Percentiles rank a stretch among this genome's conserved stretches.
These are phyloP conservation scores for Cucurbita ficifolia DNA, from an alignment of 306 rosid species.

Conservation along the genomic window DNA sequence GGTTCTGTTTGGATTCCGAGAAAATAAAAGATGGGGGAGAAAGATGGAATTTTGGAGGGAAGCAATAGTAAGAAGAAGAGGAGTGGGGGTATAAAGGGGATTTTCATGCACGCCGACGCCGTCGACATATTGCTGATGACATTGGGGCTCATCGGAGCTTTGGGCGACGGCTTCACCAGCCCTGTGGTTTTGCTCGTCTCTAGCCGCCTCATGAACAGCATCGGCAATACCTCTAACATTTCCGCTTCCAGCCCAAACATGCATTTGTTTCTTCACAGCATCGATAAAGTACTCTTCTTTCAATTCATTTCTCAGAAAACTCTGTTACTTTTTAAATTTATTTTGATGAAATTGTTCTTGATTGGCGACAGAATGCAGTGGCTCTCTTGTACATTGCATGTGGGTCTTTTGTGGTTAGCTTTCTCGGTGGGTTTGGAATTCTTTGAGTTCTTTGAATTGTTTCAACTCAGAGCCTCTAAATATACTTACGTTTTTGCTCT, in stretches of 20 bases:
- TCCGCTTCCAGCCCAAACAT: too few relatives aligned
- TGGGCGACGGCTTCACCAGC: constrained; percentile 53
- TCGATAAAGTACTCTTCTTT: too few relatives aligned
- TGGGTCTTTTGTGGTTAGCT: constrained; percentile 52
- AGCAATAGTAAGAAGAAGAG: constrained; percentile 9
- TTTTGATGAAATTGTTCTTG: not conserved
- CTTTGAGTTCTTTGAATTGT: too few relatives aligned
- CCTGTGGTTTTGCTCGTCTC: constrained; percentile 35
- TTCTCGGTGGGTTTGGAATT: constrained; percentile 49
- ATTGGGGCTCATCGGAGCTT: constrained; percentile 47
- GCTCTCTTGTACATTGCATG: constrained; percentile 51
- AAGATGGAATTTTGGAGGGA: not conserved
- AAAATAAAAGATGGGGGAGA: not conserved
- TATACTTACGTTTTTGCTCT: too few relatives aligned
- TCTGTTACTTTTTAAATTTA: too few relatives aligned
- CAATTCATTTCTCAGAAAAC: too few relatives aligned
- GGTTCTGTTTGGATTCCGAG: not conserved
- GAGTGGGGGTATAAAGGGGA: constrained; percentile 32
- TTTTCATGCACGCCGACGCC: constrained; percentile 70
- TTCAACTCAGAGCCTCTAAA: too few relatives aligned
- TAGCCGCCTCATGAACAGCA: constrained; percentile 36
- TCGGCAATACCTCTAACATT: constrained; percentile 11
- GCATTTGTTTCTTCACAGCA: too few relatives aligned
- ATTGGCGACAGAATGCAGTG: constrained; percentile 56
- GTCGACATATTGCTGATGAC: constrained; percentile 38